Base-by-base conservation (phyloP, 2,329 filamentous ascomycete genomes). In the Rhinocladiella mackenziei region DNA sequence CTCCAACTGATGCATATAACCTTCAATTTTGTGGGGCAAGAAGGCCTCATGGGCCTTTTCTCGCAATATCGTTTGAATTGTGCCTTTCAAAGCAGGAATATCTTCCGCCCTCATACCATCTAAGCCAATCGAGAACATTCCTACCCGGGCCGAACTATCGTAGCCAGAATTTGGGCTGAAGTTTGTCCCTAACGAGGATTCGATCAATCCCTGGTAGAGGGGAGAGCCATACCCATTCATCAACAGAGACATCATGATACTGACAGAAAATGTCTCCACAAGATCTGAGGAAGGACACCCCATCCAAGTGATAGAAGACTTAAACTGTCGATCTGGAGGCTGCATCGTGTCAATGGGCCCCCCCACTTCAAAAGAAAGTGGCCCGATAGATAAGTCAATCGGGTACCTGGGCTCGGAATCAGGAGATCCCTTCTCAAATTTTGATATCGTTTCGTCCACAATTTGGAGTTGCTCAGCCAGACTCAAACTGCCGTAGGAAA, bases 211-310 rank as follows among this genome's bases (percentile, higher is more conserved):
- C 50, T 83, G 83, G 64, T 97, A 97, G 43, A 98, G 68, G 0
- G 92, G 92, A 4, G 92, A 96, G 10, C 92, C 91, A 62, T 97
- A 98, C 4, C 92, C 92, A 62, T 95, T 89, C 69, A 94, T 83
- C 7, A 98, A 69, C 11, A 98, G 70, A 2, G 84, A 88, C 3
- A 87, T 87, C 23, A 97, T 70, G 6, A 98, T 75, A 2, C 84
- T 81, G 4, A 96, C 67, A 0, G 88, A 87, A 64, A 97, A 97
- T 0, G 86, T 89, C 65, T 98, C 89, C 1, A 94, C 72, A 5
- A 92, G 76, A 58, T 98, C 79, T 1, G 81, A 78, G 0, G 86
- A 84, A 55, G 95, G 84, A 29, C 89, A 87, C 62, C 89, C 83
- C 20, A 94, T 73, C 92, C 92, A 98, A 1, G 91, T 94, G 0